Evolutionary conservation across 176 grass and related monocot species (phyloP).

Genomic region (Typha latifolia): DNA sequence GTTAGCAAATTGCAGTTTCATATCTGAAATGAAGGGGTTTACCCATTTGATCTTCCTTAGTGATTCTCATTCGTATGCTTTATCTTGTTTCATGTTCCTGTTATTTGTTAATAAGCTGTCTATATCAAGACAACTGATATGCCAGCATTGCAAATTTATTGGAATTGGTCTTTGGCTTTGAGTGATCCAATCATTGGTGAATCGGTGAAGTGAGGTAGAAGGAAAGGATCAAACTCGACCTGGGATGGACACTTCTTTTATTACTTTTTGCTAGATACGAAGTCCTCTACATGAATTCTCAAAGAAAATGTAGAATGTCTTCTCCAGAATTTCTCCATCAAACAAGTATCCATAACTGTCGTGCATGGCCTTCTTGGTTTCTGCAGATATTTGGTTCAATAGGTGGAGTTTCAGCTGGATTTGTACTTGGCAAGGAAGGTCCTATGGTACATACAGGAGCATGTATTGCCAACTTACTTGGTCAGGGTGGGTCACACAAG

Average conservation of each 20-base stretch:
- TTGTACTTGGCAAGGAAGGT: conserved; percentile 92
- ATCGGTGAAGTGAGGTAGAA: no score
- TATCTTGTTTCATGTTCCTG: background rate
- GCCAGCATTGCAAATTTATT: background rate
- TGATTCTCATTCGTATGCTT: background rate
- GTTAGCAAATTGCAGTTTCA: background rate
- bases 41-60: background rate
- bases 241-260: no score
- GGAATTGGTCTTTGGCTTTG: no score
- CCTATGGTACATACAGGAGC: conserved; percentile 98
- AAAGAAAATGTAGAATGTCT: background rate
- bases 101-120: background rate
- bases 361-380: background rate
- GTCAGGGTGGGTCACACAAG: conserved; percentile 86
- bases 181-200: no score
- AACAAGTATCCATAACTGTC: background rate
- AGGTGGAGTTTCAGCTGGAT: conserved; percentile 92
- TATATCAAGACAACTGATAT: background rate
- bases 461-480: conserved; percentile 90
- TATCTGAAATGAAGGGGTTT: background rate
- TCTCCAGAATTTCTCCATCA: background rate
- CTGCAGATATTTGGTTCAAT: conserved; percentile 84
- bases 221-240: no score
- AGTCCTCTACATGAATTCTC: background rate
- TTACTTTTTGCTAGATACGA: no score